Evolutionary conservation across 2,329 filamentous ascomycete species (phyloP), one percentile per base, ranked within the genome.

Genomic region (Verticillium longisporum): DNA sequence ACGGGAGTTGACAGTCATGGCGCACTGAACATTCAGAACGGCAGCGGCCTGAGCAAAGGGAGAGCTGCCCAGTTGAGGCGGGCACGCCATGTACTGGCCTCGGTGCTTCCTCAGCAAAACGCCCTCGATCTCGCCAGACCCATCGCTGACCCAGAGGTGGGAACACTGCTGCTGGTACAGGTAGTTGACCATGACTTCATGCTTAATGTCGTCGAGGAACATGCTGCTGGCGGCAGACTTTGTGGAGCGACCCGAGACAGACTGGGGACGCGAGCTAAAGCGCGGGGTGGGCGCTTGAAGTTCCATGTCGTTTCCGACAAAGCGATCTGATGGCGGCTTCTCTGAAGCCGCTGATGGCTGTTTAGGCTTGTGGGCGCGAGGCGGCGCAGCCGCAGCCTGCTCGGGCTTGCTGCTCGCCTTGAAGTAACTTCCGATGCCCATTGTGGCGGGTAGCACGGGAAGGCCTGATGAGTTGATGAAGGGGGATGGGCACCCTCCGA

Each of bases 101-200:
- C 82, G 83, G 18, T 80, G 72, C 69, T 90, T 91, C 65, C 89
- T 83, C 56, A 93, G 76, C 21, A 93, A 74, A 33, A 92, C 88
- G 65, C 90, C 90, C 71, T 92, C 89, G 6, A 86, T 73, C 66
- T 88, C 83, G 13, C 87, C 88, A 57, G 81, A 86, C 38, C 83
- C 84, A 67, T 91, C 87, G 36, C 84, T 85, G 21, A 92, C 86
- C 90, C 90, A 92, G 37, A 91, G 80, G 63, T 86, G 83, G 13
- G 84, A 83, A 69, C 88, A 91, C 74, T 92, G 89, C 71, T 92
- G 88, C 72, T 92, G 89, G 73, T 91, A 91, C 32, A 93, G 78
- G 71, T 91, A 91, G 74, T 90, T 92, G 63, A 90, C 88, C 89
- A 92, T 92, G 63, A 92, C 88, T 73, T 92, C 89, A 69, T 91